Evolutionary conservation across 441 rosid genomes (phyloP).

Genomic region (Isatis lusitanica): DNA sequence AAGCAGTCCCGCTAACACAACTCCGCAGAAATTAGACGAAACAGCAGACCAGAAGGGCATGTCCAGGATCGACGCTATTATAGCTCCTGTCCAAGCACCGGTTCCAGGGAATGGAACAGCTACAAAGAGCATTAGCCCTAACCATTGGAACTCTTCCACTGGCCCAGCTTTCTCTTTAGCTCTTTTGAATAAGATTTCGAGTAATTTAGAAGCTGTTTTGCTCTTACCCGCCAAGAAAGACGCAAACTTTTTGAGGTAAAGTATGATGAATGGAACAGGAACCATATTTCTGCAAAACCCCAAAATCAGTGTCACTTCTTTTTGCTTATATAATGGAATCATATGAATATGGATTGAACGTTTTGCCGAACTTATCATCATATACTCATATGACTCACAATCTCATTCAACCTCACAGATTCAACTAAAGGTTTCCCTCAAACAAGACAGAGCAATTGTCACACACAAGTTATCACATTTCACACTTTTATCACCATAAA

Average conservation of each 20-base stretch:
- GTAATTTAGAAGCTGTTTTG: conserved; percentile 53
- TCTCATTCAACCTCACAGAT: background rate
- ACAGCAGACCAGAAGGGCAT: conserved; percentile 89
- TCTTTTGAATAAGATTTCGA: conserved; percentile 60
- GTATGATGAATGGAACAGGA: conserved; percentile 92
- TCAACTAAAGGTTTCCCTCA: background rate
- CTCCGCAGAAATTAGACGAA: conserved; percentile 79
- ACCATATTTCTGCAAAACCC: conserved; percentile 74
- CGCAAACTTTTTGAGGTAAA: conserved; percentile 69
- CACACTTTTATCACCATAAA: background rate
- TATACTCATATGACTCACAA: background rate
- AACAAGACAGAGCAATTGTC: background rate
- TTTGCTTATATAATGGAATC: background rate
- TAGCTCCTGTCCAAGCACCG: conserved; percentile 96
- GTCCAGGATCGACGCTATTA: conserved; percentile 81
- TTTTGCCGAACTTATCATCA: background rate
- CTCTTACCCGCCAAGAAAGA: conserved; percentile 72
- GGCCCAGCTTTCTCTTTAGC: conserved; percentile 85
- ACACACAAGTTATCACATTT: background rate
- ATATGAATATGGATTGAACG: background rate
- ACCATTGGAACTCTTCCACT: conserved; percentile 88
- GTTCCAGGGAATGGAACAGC: conserved; percentile 97
- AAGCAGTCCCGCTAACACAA: conserved; percentile 78
- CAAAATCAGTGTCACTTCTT: background rate
- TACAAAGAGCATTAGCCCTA: conserved; percentile 92